Percentiles rank a stretch among this genome's conserved stretches.
phyloP scores from a whole-genome alignment of 805 yeast species.

The Torulaspora franciscae region DNA sequence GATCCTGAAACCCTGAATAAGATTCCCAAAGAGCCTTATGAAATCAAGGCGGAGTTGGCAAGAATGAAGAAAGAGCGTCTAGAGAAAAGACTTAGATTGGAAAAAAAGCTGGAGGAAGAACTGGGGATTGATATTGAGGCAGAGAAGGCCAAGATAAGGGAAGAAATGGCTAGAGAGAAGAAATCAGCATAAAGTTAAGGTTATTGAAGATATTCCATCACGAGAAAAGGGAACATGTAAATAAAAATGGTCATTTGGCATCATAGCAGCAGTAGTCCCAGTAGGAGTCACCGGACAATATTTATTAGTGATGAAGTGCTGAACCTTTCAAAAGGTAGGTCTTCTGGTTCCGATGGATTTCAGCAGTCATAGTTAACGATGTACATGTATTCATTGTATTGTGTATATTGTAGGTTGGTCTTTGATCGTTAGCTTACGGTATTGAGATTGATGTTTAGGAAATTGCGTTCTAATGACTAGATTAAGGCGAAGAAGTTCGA shows the following conservation, averaged over 20 bases:
- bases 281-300: neutral
- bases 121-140: conserved; percentile 59
- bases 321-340: neutral
- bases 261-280: neutral
- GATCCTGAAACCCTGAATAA: conserved; percentile 88
- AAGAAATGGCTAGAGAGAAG: conserved; percentile 17
- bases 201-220: no score
- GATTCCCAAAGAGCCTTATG: conserved; percentile 89
- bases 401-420: neutral
- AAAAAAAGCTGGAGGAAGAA: conserved; percentile 58
- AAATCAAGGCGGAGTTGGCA: conserved; percentile 85
- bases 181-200: conserved; percentile 1
- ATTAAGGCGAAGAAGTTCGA: conserved; percentile 50
- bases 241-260: neutral
- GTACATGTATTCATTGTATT: neutral
- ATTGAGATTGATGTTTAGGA: neutral
- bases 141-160: conserved; percentile 37
- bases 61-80: conserved; percentile 72
- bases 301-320: neutral
- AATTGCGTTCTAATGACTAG: conserved; percentile 25
- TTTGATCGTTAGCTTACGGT: neutral
- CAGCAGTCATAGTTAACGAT: conserved; percentile 1
- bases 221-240: neutral
- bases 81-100: conserved; percentile 68
- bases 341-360: neutral